Base-by-base conservation (phyloP, 495 filamentous ascomycete genomes). In the Tuber umbilicatum region DNA sequence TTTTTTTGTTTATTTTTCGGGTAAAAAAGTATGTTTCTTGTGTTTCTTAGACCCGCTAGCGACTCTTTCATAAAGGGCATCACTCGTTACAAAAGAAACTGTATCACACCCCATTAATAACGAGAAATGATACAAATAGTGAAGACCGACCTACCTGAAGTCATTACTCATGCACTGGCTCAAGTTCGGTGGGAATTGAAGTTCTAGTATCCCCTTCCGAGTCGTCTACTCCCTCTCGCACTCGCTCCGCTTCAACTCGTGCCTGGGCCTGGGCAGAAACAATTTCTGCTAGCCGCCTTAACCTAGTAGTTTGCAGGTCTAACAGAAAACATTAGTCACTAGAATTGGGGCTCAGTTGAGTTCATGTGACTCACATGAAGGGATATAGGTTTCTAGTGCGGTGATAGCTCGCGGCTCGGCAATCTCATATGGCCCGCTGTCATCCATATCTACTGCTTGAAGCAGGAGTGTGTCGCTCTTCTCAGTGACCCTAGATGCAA, bases 361-460 rank as follows among this genome's bases (percentile, higher is more conserved):
- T 50, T 43, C 40, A 5, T 31, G 55, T 45, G 92, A 35, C 55
- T 64, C 27, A 64, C 55, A 97, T 31, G 93, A 95, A 45, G 95
- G 96, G 31, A 95, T 97, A 83, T 98, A 98, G 14, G 96, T 99
- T 86, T 99, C 96, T 80, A 99, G 83, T 42, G 96, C 96, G 1
- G 93, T 97, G 82, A 99, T 99, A 41, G 91, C 91, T 75, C 96
- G 89, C 37, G 96, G 96, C 82, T 98, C 96, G 35, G 96, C 94
- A 82, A 99, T 98, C 84, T 98, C 96, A 82, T 98, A 99, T 50
- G 95, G 96, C n/a, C 96, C 96, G 79, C 93, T 97, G 84, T 99
- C 96, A 74, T 99, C 96, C 95, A 98, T 97, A 83, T 99, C 96
- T 70, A 99, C 93, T 45, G 96, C 93, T 45, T 91, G 89, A 71